Evolutionary conservation across 2,329 filamentous ascomycete genomes (phyloP), one percentile per base, ranked within the genome.

Genomic region (Fusarium pininemorale): DNA sequence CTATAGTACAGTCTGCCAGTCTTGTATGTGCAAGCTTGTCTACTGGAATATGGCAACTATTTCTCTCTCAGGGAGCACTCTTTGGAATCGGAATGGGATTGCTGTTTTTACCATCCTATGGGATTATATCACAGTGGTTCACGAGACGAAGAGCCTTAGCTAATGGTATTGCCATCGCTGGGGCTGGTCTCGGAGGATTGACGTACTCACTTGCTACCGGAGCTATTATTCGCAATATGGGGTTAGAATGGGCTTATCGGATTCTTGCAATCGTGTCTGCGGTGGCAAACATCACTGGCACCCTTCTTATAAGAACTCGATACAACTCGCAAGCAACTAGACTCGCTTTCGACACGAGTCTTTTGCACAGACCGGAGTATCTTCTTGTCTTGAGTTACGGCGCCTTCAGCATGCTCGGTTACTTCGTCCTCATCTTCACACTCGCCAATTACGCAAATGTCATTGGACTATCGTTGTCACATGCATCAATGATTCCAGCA

Each of bases 41-140:
- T 0, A 84, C 75, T 2, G 63, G 84, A 14, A 87, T 89, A 18
- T 91, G 89, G 89, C 89, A 91, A 15, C 81, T 92, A 0, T 90
- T 90, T 65, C 82, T 92, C 0, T 84, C 83, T 4, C 90, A 91
- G 69, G 90, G 90, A 1, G 77, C 90, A 1, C 87, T 87, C 62
- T 90, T 91, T 59, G 90, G 90, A 2, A 83, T 86, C 66, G 90
- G 90, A 1, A 88, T 91, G 83, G 90, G 90, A 0, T 88, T 91
- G 53, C 78, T 89, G 1, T 91, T 90, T 72, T 86, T 91, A 0
- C 86, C 86, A 1, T 84, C 83, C 7, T 87, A 89, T 2, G 86
- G 86, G 2, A 85, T 91, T 5, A 82, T 89, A 0, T 86, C 90
- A 1, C 89, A 91, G 72, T 92, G 90, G 90, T 92, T 92, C 70